Percentiles rank a stretch among this genome's conserved stretches.
phyloP scores from a whole-genome alignment of 2,329 filamentous ascomycete species.

The Penicillium sumatraense region DNA sequence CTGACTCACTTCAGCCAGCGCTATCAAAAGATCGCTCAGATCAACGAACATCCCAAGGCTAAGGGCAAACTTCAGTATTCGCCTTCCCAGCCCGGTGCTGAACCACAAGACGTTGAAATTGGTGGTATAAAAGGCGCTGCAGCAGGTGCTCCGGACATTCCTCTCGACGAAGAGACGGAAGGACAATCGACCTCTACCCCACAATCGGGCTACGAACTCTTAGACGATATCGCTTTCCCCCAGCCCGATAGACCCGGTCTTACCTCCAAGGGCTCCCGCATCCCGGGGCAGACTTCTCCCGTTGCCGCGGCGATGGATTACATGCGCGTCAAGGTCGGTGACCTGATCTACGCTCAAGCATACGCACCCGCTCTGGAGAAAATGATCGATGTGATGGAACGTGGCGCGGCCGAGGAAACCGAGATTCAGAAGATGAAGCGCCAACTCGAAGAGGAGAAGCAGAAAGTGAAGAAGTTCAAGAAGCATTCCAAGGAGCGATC shows the following conservation, averaged over 20 bases:
- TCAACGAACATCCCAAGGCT: constrained; percentile 35
- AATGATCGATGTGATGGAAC: constrained; percentile 52
- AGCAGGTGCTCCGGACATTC: constrained; percentile 27
- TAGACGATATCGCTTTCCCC: constrained; percentile 22
- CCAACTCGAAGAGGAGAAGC: constrained; percentile 26
- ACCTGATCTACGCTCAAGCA: constrained; percentile 61
- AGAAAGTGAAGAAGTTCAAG: constrained; percentile 27
- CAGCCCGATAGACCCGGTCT: neutral
- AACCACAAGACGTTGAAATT: constrained; percentile 10
- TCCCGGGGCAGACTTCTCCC: constrained; percentile 46
- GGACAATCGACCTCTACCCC: constrained; percentile 9
- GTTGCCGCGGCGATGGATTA: constrained; percentile 66
- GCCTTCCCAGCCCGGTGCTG: constrained; percentile 13
- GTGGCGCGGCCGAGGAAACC: constrained; percentile 33
- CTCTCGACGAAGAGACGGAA: constrained; percentile 34
- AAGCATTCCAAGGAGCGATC: constrained; percentile 28
- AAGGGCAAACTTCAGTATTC: neutral
- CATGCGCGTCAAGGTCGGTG: constrained; percentile 64
- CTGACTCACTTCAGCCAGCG: constrained; percentile 95
- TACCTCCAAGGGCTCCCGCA: constrained; percentile 27
- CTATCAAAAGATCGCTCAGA: constrained; percentile 74
- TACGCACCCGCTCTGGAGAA: constrained; percentile 61
- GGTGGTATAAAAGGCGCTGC: too few species aligned
- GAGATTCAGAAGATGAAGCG: constrained; percentile 24
- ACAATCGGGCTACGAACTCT: constrained; percentile 8